Base-by-base conservation (phyloP, 2,329 filamentous ascomycete genomes). In the Talaromyces amestolkiae region DNA sequence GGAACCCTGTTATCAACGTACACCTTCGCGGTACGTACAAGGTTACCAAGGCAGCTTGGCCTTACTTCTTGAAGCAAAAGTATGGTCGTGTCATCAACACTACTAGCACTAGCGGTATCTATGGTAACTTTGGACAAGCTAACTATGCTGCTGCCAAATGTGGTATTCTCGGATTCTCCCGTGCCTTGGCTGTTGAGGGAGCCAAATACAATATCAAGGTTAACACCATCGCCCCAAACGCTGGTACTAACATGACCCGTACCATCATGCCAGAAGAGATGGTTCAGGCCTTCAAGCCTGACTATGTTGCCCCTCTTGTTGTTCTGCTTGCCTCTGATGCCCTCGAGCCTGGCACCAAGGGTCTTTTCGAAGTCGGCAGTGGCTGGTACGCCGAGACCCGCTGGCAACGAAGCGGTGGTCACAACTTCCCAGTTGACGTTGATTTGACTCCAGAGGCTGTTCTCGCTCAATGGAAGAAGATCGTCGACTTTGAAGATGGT, bases 251-350 rank as follows among this genome's bases (percentile, higher is more conserved):
- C 76, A 95, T 99, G 91, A 99, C 95, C 64, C 87, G 89, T 71
- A 94, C 91, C 60, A 91, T 99, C 77, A 87, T 99, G 84, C 95
- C 95, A 35, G 93, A 97, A 81, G 95, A 99, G 83, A 88, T 98
- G 83, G 93, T 99, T 19, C 93, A 98, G 83, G 94, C 95, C 54
- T 97, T 99, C 86, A 99, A 98, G 88, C 95, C 95, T 67, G 94
- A 98, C 76, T 98, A 97, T 80, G 93, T 99, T 78, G 95, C 95
- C 62, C 95, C 95, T 67, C 82, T 98, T 43, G 93, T 99, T 61
- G 88, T 94, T 64, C 88, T 93, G 51, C 90, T 99, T 65, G 92
- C 88, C 77, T 89, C 87, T 15, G 95, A 99, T 82, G 91, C 92
- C 81, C 94, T 95, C 33, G 86, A 91, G 74, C 87, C 91, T 71